A percentile compares a stretch with the other conserved stretches of the same genome.
Conservation (phyloP, 2,329 filamentous ascomycete genomes). For the Trichoderma sp. region DNA sequence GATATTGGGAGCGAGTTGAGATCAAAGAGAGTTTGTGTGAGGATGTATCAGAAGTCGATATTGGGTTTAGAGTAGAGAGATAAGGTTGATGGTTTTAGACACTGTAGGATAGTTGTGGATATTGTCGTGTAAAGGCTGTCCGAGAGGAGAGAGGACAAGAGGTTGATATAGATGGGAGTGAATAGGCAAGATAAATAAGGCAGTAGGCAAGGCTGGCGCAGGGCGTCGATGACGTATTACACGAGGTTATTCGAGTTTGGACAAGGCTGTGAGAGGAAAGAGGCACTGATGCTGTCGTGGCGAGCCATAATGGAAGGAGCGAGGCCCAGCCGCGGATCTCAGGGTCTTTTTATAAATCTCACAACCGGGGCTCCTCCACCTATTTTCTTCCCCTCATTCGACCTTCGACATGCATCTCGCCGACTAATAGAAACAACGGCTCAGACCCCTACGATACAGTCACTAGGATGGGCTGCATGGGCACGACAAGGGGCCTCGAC, state of each 20-base stretch:
- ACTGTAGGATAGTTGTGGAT: no score
- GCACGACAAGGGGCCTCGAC: neutral
- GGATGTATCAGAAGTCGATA: neutral
- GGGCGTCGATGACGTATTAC: neutral
- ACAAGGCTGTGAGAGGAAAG: neutral
- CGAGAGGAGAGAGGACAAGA: neutral
- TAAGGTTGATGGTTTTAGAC: neutral
- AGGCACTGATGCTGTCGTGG: conserved; percentile 6
- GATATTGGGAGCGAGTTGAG: no score
- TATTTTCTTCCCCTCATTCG: neutral
- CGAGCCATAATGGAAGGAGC: neutral
- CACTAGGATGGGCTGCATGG: neutral
- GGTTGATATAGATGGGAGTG: neutral
- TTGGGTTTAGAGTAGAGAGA: neutral
- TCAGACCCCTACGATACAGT: neutral
- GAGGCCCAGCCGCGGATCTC: conserved; percentile 27
- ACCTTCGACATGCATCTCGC: neutral
- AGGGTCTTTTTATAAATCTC: conserved; percentile 33
- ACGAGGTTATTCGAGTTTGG: neutral
- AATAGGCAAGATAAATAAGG: no score
- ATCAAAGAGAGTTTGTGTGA: no score
- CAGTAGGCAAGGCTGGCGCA: neutral
- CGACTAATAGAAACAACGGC: neutral
- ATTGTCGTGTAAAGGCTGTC: no score
- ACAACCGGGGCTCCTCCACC: conserved; percentile 15